Evolutionary conservation across 306 rosid species (phyloP), one percentile per base, ranked within the genome.

Genomic region (Gillenia trifoliata): DNA sequence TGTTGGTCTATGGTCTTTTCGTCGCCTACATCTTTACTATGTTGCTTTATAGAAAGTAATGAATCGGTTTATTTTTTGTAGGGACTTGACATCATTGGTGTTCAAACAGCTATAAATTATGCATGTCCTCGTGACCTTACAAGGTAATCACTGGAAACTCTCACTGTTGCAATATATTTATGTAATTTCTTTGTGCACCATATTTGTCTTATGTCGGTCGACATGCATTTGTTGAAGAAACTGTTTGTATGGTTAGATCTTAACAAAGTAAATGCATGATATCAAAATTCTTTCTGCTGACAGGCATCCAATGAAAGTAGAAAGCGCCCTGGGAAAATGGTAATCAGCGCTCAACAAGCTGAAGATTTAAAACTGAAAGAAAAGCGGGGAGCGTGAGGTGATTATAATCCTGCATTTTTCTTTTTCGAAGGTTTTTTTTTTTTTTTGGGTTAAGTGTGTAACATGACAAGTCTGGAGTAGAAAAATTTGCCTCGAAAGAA

Each of bases 31-130:
- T 23, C 59, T 73, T 80, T 75, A 49, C 43, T 49, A 3, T 34
- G 33, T 6, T 71, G 52, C 34, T 34, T 8, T 25, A 57, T 71
- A 19, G 64, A 78, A 74, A 29, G 3, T 71, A 9, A 26, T 45
- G 25, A 6, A 11, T 54, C n/a, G 55, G 20, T 75, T 65, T 43
- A 64, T 66, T 78, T 79, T 72, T 38, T 79, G 60, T 77, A 94
- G 99, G 99, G 99, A 12, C 92, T 92, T 75, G 99, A 92, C 83
- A 95, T 95, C 16, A 80, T 87, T 50, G 99, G 99, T 75, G 99
- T 95, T 79, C 86, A 86, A 82, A 92, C 99, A 41, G 99, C 92
- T 43, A 90, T 95, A 81, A 95, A 92, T 81, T 95, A 85, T 88
- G 97, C 92, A 62, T 95, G 99, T 79, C 98, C 99, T 23, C 97